phyloP scores from a whole-genome alignment of 1,284 basidiomycete species.

The Cryptococcus wingfieldii region DNA sequence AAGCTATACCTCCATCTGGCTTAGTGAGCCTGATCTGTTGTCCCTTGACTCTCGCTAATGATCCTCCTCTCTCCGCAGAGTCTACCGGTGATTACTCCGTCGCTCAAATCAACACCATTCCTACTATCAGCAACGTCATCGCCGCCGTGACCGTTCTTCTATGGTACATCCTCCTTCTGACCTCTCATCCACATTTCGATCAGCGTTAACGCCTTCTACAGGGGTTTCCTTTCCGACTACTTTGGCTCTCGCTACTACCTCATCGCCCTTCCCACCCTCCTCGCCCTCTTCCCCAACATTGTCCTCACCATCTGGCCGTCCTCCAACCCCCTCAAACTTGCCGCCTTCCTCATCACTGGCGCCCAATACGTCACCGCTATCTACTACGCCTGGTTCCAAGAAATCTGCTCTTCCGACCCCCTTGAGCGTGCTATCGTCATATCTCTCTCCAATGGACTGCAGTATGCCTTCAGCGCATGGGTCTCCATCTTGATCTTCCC shows the following conservation, averaged over 20 bases:
- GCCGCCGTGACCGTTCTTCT: background rate
- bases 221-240: background rate
- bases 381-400: constrained; percentile 6
- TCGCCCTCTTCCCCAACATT: background rate
- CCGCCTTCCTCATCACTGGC: constrained; percentile 4
- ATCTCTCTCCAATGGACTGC: background rate
- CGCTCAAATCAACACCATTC: constrained; percentile 7
- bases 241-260: background rate
- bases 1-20: background rate
- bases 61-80: background rate
- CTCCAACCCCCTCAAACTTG: background rate
- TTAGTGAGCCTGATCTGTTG: background rate
- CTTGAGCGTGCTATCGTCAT: constrained; percentile 2
- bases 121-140: constrained; percentile 7
- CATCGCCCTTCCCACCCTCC: background rate
- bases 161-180: background rate
- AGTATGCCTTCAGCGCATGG: constrained; percentile 9
- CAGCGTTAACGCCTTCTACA: background rate
- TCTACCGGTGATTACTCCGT: constrained; percentile 1
- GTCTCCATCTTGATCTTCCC: constrained; percentile 9
- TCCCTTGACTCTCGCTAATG: too few relatives aligned
- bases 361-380: constrained; percentile 1
- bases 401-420: constrained; percentile 9
- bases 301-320: constrained; percentile 6
- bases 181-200: background rate